Conservation (phyloP, 2,329 filamentous ascomycete genomes). For the Colletotrichum sublineola region DNA sequence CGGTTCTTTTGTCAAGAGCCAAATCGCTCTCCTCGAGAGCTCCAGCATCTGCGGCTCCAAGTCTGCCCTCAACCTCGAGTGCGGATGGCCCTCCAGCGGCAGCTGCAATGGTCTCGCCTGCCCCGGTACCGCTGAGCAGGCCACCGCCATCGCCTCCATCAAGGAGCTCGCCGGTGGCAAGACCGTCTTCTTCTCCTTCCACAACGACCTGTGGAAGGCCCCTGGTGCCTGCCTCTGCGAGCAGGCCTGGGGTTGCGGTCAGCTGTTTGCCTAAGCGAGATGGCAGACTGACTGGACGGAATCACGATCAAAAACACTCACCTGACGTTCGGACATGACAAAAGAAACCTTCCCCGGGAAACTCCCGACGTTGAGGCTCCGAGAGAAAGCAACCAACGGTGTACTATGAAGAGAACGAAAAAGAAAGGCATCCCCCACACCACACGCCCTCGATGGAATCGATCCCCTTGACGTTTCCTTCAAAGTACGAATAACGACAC, state of each 20-base stretch:
- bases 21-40: slow-evolving; percentile 78
- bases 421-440: background rate
- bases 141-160: slow-evolving; percentile 79
- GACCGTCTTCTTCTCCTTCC: slow-evolving; percentile 85
- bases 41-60: slow-evolving; percentile 75
- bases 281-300: background rate
- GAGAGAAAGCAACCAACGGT: background rate
- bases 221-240: slow-evolving; percentile 79
- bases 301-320: slow-evolving; percentile 10
- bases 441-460: slow-evolving; percentile 10
- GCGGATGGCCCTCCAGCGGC: slow-evolving; percentile 86
- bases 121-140: slow-evolving; percentile 77
- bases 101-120: slow-evolving; percentile 78
- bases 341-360: slow-evolving; percentile 3
- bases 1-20: slow-evolving; percentile 79
- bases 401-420: slow-evolving; percentile 5
- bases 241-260: slow-evolving; percentile 80
- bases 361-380: slow-evolving; percentile 10
- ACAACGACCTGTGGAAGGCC: slow-evolving; percentile 86
- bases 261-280: slow-evolving; percentile 56
- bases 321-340: slow-evolving; percentile 20
- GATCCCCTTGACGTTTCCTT: slow-evolving; percentile 4
- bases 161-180: slow-evolving; percentile 73
- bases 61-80: slow-evolving; percentile 86
- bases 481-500: slow-evolving; percentile 14